These are phyloP conservation scores for Lathyrus sativus DNA, from an alignment of 306 rosid species.

Conservation along the genomic window DNA sequence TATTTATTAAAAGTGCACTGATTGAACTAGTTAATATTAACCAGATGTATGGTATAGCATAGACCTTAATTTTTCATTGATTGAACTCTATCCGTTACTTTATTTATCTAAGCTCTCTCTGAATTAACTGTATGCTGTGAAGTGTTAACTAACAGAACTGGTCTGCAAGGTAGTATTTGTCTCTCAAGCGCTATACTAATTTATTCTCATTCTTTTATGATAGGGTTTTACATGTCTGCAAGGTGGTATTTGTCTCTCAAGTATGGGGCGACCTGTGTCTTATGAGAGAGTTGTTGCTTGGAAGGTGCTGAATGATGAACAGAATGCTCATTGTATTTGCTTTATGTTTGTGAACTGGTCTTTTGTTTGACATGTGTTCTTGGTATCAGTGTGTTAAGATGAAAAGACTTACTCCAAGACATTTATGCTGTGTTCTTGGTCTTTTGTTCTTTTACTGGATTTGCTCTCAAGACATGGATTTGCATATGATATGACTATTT, in stretches of 20 bases:
- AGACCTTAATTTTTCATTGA: too few species aligned
- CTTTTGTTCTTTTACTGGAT: slow-evolving; percentile 25
- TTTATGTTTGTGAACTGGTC: slow-evolving; percentile 99
- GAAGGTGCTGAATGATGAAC: slow-evolving; percentile 98
- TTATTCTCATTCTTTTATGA: slow-evolving; percentile 25
- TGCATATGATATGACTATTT: slow-evolving; percentile 32
- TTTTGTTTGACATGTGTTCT: slow-evolving; percentile 63
- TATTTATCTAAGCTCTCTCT: not conserved
- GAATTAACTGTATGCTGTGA: slow-evolving; percentile 4
- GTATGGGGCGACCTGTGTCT: slow-evolving; percentile 99
- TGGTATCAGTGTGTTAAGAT: slow-evolving; percentile 21
- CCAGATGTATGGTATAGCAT: too few species aligned
- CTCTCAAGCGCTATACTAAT: slow-evolving; percentile 21
- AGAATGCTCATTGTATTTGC: slow-evolving; percentile 93
- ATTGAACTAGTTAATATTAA: not conserved
- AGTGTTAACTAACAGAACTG: slow-evolving; percentile 4
- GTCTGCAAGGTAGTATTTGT: too few species aligned
- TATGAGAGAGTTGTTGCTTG: slow-evolving; percentile 95
- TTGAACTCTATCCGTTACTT: not conserved
- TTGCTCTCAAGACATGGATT: slow-evolving; percentile 33
- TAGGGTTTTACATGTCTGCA: slow-evolving; percentile 96
- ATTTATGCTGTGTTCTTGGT: slow-evolving; percentile 16
- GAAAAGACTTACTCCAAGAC: slow-evolving; percentile 30
- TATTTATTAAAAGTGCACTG: slow-evolving; percentile 1
- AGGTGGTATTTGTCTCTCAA: slow-evolving; percentile 95